Evolutionary conservation across 78 protist species (phyloP), one percentile per base, ranked within the genome.

Genomic region (Capsaspora owczarzaki): DNA sequence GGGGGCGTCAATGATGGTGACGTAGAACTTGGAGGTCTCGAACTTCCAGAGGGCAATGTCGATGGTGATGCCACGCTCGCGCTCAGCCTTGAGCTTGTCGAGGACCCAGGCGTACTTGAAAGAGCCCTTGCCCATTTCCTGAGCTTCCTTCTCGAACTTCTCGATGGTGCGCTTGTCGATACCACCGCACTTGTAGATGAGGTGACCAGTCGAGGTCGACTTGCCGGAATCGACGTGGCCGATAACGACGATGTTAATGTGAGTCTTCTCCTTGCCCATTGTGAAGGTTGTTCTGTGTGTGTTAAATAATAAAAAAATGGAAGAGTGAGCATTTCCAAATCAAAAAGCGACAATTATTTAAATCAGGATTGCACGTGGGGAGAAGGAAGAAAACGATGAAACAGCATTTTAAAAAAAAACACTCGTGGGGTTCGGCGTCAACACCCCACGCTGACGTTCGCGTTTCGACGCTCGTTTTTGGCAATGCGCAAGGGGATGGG

Each of bases 1-100:
- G 43, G 99, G 99, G 87, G 99, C 99, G 81, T 98, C 99, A 77
- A 98, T 97, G 89, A 98, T 90, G 89, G 99, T 97, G 95, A 87
- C 93, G 90, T 91, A 86, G 95, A 87, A 93, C 90, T 95, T 96
- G 81, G 37, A 61, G 82, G 99, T 96, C 86, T 92, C 92, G 95
- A 98, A 97, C 95, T 98, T 93, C 99, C 95, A 89, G 85, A 94
- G 89, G 85, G 99, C 90, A 61, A 86, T 86, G 72, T 92, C 96
- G 80, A 94, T 94, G 92, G 97, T 94, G 90, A 94, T 92, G 85
- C 97, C 97, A 82, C 78, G 87, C 77, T 83, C 87, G 33, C 87
- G 87, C 82, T 83, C 87, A 23, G 60, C 87, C 61, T 83, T 72
- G 63, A 72, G 94, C 82, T 92, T 92, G 93, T 97, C 99, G 83